Evolutionary conservation across 495 filamentous ascomycete genomes (phyloP).

Genomic region (Penicillium paxilli): DNA sequence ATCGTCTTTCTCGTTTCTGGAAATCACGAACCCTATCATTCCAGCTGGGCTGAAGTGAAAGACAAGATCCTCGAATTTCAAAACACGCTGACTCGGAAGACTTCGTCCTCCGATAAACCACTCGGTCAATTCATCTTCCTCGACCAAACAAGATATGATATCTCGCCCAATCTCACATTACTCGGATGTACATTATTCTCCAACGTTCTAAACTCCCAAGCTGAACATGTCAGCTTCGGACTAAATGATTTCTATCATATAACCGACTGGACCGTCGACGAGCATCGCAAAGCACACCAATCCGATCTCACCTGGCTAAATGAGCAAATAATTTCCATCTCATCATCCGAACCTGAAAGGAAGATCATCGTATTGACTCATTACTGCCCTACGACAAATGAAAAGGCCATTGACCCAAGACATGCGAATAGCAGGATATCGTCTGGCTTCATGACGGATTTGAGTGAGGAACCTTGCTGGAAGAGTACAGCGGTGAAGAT

Average conservation of each 20-base stretch:
- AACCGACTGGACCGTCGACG: slow-evolving; percentile 44
- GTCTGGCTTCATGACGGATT: slow-evolving; percentile 48
- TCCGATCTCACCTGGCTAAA: slow-evolving; percentile 54
- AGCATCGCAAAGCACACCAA: slow-evolving; percentile 38
- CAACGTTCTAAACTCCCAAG: slow-evolving; percentile 16
- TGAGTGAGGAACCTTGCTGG: slow-evolving; percentile 47
- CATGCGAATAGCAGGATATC: slow-evolving; percentile 41
- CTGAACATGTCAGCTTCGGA: slow-evolving; percentile 25
- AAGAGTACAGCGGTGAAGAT: slow-evolving; percentile 40
- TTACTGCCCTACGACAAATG: slow-evolving; percentile 45
- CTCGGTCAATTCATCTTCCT: slow-evolving; percentile 24
- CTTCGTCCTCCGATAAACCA: background rate
- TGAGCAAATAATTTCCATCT: slow-evolving; percentile 36
- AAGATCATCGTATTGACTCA: slow-evolving; percentile 54
- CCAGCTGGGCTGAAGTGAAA: slow-evolving; percentile 35
- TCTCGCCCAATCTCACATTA: slow-evolving; percentile 37
- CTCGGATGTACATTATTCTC: slow-evolving; percentile 46
- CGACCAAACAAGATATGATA: slow-evolving; percentile 29
- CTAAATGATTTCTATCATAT: slow-evolving; percentile 54
- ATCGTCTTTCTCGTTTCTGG: slow-evolving; percentile 54
- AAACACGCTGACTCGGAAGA: background rate
- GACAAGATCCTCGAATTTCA: slow-evolving; percentile 19
- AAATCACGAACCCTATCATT: slow-evolving; percentile 58
- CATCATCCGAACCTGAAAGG: slow-evolving; percentile 29
- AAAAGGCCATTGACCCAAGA: slow-evolving; percentile 35